phyloP scores from a whole-genome alignment of 2,329 filamentous ascomycete species.

The Diaporthe sp. region DNA sequence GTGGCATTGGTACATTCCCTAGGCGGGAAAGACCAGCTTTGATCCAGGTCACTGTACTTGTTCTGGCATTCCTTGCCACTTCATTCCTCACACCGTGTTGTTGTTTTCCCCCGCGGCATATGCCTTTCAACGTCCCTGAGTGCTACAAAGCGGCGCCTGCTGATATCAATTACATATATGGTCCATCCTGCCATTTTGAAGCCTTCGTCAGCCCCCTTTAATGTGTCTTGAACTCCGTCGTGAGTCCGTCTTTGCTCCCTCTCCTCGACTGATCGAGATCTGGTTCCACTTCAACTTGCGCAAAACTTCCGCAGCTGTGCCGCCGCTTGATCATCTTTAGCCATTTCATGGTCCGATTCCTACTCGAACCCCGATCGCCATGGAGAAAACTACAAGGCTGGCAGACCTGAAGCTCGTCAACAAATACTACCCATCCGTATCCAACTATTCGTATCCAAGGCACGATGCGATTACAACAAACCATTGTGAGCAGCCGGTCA shows the following conservation, averaged over 20 bases:
- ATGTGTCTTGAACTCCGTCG: constrained; percentile 1
- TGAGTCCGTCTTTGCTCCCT: background rate
- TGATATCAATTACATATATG: constrained; percentile 29
- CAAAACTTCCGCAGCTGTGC: background rate
- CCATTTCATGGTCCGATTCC: background rate
- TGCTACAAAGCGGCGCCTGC: background rate
- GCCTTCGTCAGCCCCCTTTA: constrained; percentile 4
- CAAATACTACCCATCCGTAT: constrained; percentile 33
- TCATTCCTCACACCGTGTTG: constrained; percentile 36
- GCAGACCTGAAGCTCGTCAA: constrained; percentile 35
- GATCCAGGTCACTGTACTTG: constrained; percentile 17
- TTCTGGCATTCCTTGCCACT: constrained; percentile 31
- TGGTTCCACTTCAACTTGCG: background rate
- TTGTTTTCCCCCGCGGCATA: constrained; percentile 25
- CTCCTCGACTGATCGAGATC: background rate
- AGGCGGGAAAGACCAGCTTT: background rate
- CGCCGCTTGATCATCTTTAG: background rate
- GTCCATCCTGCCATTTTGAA: constrained; percentile 15
- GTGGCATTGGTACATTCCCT: constrained; percentile 16
- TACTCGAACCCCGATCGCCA: constrained; percentile 3
- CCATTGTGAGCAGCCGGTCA: background rate
- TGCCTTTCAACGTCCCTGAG: background rate
- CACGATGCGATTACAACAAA: background rate
- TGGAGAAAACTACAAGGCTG: constrained; percentile 32
- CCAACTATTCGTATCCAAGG: constrained; percentile 35